Percentiles rank a stretch among this genome's conserved stretches.
These are phyloP conservation scores for Trichopus zeylanicus DNA, from an alignment of 116 monocot genomes.

Conservation along the genomic window DNA sequence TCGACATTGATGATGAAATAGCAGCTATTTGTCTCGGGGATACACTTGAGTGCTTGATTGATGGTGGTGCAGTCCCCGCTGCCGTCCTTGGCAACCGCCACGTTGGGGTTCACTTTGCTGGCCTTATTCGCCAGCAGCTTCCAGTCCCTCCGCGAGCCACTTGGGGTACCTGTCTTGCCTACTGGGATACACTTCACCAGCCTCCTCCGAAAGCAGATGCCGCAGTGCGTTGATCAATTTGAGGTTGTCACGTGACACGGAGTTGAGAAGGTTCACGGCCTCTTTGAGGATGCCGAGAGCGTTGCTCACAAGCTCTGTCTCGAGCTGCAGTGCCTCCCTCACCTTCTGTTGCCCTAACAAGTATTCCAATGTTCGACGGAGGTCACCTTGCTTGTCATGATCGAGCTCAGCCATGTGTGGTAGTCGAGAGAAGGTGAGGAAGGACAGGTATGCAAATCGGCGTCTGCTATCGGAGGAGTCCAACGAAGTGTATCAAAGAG, in stretches of 20 bases:
- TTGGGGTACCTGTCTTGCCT: conserved; percentile 19
- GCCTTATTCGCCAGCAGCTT: conserved; percentile 34
- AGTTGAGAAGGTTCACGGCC: conserved; percentile 9
- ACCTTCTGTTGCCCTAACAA: conserved; percentile 12
- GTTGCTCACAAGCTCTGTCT: conserved; percentile 54
- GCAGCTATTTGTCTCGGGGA: conserved; percentile 22
- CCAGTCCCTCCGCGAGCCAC: conserved; percentile 54
- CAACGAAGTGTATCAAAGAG: no score
- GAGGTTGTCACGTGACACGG: conserved; percentile 8
- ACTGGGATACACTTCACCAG: neutral
- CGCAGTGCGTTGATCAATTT: neutral
- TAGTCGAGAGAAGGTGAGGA: conserved; percentile 39
- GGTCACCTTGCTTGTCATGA: conserved; percentile 44
- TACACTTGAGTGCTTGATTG: conserved; percentile 40
- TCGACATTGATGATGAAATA: conserved; percentile 75
- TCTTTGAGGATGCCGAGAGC: conserved; percentile 53
- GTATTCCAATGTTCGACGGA: conserved; percentile 50
- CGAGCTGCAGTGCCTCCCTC: conserved; percentile 1
- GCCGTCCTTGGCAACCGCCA: conserved; percentile 77
- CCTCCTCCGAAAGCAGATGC: neutral
- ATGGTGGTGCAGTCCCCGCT: conserved; percentile 74
- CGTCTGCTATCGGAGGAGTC: no score
- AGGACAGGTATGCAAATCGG: no score
- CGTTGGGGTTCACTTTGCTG: conserved; percentile 25
- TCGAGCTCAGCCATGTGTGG: conserved; percentile 61